phyloP scores from a whole-genome alignment of 352 stramenopile species.

The Phytophthora pini region DNA sequence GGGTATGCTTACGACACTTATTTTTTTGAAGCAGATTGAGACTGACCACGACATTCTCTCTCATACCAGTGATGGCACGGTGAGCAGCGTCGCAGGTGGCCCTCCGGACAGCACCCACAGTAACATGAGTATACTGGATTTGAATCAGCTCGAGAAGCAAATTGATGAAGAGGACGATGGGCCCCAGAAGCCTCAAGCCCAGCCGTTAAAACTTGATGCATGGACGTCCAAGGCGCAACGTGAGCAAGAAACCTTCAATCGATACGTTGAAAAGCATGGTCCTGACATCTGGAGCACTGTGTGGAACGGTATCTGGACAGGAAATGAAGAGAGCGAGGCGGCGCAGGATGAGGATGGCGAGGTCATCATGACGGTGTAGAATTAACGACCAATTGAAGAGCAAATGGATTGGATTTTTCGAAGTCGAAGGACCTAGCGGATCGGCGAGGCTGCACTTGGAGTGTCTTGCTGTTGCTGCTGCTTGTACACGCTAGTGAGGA shows the following conservation, averaged over 20 bases:
- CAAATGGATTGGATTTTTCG: constrained; percentile 28
- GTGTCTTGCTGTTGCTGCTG: constrained; percentile 48
- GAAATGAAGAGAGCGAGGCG: constrained; percentile 39
- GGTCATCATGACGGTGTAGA: constrained; percentile 86
- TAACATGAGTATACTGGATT: constrained; percentile 24
- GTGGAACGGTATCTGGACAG: constrained; percentile 58
- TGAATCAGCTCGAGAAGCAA: constrained; percentile 22
- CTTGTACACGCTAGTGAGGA: constrained; percentile 64
- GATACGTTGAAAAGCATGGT: constrained; percentile 36
- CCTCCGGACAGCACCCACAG: constrained; percentile 34
- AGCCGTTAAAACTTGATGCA: constrained; percentile 47
- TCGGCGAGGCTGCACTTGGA: constrained; percentile 16
- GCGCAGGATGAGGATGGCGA: constrained; percentile 62
- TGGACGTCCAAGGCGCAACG: constrained; percentile 50
- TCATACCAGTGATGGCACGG: constrained; percentile 43
- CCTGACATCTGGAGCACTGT: constrained; percentile 60
- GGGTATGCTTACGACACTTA: constrained; percentile 26
- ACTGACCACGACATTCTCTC: constrained; percentile 45
- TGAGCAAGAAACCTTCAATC: constrained; percentile 40
- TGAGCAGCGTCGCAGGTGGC: constrained; percentile 16
- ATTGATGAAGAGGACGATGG: constrained; percentile 26
- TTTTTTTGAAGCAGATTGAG: constrained; percentile 38
- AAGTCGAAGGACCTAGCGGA: constrained; percentile 12
- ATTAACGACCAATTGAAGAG: constrained; percentile 17
- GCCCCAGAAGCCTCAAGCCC: constrained; percentile 16